Evolutionary conservation across 768 basidiomycete species (phyloP).

Genomic region (Chalciporus piperatus): DNA sequence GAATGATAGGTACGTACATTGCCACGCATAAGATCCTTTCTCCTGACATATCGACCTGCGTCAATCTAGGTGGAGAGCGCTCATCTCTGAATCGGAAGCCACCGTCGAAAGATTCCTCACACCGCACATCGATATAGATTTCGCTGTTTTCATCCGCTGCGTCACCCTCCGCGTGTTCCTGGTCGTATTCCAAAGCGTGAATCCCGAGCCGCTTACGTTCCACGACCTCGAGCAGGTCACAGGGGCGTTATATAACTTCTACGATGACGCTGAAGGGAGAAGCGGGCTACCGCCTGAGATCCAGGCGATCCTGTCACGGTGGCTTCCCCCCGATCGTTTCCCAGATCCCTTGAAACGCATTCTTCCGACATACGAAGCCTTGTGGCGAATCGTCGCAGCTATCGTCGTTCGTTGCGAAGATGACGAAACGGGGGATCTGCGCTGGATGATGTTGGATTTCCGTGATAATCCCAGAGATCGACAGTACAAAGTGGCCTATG

Average conservation of each 20-base stretch:
- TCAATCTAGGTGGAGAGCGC: slow-evolving; percentile 13
- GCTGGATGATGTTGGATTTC: slow-evolving; percentile 36
- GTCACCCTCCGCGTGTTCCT: slow-evolving; percentile 43
- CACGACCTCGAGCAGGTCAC: slow-evolving; percentile 38
- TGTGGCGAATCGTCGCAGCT: slow-evolving; percentile 60
- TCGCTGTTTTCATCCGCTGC: slow-evolving; percentile 42
- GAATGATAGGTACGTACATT: slow-evolving; percentile 14
- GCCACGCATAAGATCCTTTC: not conserved
- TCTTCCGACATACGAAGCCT: slow-evolving; percentile 58
- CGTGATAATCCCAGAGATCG: slow-evolving; percentile 30
- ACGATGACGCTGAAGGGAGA: slow-evolving; percentile 34
- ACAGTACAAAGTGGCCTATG: slow-evolving; percentile 18
- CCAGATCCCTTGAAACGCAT: slow-evolving; percentile 44
- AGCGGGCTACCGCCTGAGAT: slow-evolving; percentile 33
- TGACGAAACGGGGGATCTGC: slow-evolving; percentile 15
- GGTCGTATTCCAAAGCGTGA: slow-evolving; percentile 38
- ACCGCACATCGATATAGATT: slow-evolving; percentile 19
- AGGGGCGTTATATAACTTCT: slow-evolving; percentile 38
- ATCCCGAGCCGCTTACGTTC: slow-evolving; percentile 19
- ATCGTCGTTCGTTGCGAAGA: slow-evolving; percentile 35
- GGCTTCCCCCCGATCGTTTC: slow-evolving; percentile 35
- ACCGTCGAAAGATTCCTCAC: slow-evolving; percentile 11
- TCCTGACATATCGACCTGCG: slow-evolving; percentile 3
- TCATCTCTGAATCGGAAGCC: slow-evolving; percentile 12
- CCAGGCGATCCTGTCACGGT: slow-evolving; percentile 35